Percentiles rank a stretch among this genome's conserved stretches.
phyloP scores from a whole-genome alignment of 2,329 filamentous ascomycete genomes.

The Onygenales sp. region DNA sequence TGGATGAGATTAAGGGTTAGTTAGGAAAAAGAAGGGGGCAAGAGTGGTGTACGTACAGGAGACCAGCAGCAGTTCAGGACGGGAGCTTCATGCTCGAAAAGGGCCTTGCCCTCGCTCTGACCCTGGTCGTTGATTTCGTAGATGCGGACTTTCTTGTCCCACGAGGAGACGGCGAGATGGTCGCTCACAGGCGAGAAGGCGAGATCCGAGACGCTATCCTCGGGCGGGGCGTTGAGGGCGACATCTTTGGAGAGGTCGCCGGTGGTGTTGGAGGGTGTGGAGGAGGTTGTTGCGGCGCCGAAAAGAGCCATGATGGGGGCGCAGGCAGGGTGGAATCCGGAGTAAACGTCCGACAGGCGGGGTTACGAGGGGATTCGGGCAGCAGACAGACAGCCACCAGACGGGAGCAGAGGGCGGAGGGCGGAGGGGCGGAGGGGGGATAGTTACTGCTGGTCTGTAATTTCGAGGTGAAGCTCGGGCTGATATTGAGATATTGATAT shows the following conservation, averaged over 20 bases:
- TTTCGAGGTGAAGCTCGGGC: neutral
- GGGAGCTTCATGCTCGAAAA: constrained; percentile 77
- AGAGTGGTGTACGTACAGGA: constrained; percentile 50
- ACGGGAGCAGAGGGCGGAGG: neutral
- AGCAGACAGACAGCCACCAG: neutral
- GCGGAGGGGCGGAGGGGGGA: neutral
- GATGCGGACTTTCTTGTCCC: constrained; percentile 97
- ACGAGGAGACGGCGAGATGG: constrained; percentile 81
- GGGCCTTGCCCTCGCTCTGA: constrained; percentile 72
- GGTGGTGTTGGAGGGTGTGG: constrained; percentile 53
- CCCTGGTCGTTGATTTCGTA: constrained; percentile 79
- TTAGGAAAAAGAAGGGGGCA: neutral
- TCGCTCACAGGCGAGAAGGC: constrained; percentile 69
- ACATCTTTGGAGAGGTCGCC: constrained; percentile 90
- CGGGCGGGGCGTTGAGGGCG: constrained; percentile 64
- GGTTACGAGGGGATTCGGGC: neutral
- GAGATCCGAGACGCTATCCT: constrained; percentile 83
- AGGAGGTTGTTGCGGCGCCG: constrained; percentile 36
- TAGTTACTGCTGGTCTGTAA: neutral
- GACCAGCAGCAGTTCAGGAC: constrained; percentile 82
- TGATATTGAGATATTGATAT: neutral
- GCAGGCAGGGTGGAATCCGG: neutral
- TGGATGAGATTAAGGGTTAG: constrained; percentile 28
- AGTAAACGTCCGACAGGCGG: neutral
- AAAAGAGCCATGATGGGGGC: constrained; percentile 6